These are phyloP conservation scores for Herpetomonas samuelpessoai DNA, from an alignment of 208 protist species.

Conservation along the genomic window DNA sequence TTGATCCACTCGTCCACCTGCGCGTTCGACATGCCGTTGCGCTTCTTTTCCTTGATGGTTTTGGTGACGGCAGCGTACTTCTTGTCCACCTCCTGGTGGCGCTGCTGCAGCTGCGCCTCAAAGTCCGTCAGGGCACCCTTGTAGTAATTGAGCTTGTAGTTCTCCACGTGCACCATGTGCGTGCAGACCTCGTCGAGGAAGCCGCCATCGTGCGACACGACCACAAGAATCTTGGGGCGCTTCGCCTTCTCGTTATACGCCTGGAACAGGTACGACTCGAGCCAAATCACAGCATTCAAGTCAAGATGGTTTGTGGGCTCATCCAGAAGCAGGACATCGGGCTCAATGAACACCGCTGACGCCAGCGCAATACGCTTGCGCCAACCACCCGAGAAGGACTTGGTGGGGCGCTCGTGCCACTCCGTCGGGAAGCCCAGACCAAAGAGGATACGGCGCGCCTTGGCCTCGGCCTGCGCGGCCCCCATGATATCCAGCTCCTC, in stretches of 20 bases:
- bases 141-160: conserved; percentile 90
- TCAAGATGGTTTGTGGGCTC: conserved; percentile 98
- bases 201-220: conserved; percentile 96
- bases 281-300: conserved; percentile 94
- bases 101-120: conserved; percentile 67
- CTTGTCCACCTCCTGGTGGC: conserved; percentile 84
- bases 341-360: conserved; percentile 92
- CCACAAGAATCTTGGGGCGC: conserved; percentile 90
- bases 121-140: conserved; percentile 74
- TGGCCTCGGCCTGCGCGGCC: conserved; percentile 81
- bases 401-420: conserved; percentile 88
- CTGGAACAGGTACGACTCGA: conserved; percentile 88
- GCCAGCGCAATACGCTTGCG: conserved; percentile 95
- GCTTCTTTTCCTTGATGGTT: conserved; percentile 84
- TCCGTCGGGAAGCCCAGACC: conserved; percentile 94
- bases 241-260: conserved; percentile 78
- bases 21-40: conserved; percentile 85
- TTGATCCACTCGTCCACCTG: conserved; percentile 83
- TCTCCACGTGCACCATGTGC: conserved; percentile 93
- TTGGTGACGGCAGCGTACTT: conserved; percentile 72
- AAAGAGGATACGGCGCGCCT: conserved; percentile 84
- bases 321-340: conserved; percentile 96
- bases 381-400: conserved; percentile 89
- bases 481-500: conserved; percentile 94
- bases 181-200: conserved; percentile 96